Evolutionary conservation across 345 rosid genomes (phyloP).

Genomic region (Arabidopsis arenosa): DNA sequence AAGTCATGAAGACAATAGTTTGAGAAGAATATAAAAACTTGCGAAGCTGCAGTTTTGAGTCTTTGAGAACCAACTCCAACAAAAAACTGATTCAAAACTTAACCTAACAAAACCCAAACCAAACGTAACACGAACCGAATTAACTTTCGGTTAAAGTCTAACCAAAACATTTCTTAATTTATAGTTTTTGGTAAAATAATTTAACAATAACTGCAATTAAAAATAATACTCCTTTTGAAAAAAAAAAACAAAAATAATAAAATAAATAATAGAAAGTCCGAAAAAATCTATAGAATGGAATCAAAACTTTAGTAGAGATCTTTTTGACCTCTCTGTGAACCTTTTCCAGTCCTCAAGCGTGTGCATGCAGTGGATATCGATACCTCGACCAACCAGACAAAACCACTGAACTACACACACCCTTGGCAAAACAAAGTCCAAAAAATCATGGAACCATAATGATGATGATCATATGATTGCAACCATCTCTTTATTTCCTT

Average conservation of each 20-base stretch:
- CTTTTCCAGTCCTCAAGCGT: background rate
- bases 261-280: background rate
- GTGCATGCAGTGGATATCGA: background rate
- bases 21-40: no score
- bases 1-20: no score
- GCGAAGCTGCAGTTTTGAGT: no score
- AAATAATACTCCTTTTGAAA: background rate
- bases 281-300: background rate
- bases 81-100: background rate
- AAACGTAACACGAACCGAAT: background rate
- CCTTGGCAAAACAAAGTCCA: background rate
- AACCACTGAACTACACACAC: background rate
- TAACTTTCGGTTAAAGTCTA: background rate
- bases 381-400: background rate
- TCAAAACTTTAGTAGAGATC: background rate
- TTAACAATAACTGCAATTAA: no score
- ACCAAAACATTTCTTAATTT: background rate
- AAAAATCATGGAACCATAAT: slow-evolving; percentile 10
- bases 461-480: slow-evolving; percentile 12
- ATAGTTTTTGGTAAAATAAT: background rate
- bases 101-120: background rate
- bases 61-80: background rate
- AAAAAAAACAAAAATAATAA: background rate
- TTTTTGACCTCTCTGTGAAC: background rate
- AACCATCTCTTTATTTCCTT: slow-evolving; percentile 27